A percentile compares a stretch with the other conserved stretches of the same genome.
Conservation (phyloP, 441 rosid genomes). For the Mallotus japonicus region DNA sequence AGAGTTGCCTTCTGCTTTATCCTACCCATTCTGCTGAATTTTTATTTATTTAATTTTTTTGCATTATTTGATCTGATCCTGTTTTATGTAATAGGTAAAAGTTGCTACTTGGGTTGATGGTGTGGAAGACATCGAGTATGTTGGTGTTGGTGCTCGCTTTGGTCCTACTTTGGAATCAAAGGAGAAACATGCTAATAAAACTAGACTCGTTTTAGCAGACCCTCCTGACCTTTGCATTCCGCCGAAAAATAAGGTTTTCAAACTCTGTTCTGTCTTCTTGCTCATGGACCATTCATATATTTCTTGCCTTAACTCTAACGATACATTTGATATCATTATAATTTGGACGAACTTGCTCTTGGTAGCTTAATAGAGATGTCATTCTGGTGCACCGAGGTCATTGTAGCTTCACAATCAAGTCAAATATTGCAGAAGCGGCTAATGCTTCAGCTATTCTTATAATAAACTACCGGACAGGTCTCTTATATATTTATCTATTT, state of each 20-base stretch:
- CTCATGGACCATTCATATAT: background rate
- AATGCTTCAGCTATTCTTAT: constrained; percentile 91
- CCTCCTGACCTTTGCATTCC: constrained; percentile 79
- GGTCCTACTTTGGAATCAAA: constrained; percentile 78
- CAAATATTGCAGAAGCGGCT: constrained; percentile 82
- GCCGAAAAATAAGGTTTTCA: constrained; percentile 68
- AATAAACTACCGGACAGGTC: constrained; percentile 79
- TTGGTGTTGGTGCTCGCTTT: constrained; percentile 97
- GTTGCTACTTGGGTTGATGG: constrained; percentile 88
- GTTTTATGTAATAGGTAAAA: constrained; percentile 59
- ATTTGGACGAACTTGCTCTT: constrained; percentile 26
- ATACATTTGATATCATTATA: constrained; percentile 1
- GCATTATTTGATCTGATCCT: constrained; percentile 5
- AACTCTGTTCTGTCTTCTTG: background rate
- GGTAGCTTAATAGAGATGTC: constrained; percentile 74
- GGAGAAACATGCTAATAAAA: constrained; percentile 82
- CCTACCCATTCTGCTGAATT: background rate
- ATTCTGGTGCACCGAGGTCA: constrained; percentile 84
- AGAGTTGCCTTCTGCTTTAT: background rate
- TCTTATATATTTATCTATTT: background rate
- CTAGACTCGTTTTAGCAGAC: constrained; percentile 69
- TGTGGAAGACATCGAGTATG: constrained; percentile 73
- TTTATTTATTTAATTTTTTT: background rate
- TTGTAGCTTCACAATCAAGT: constrained; percentile 86
- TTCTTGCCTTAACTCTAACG: background rate